Percentiles rank a stretch among this genome's conserved stretches.
Evolutionary conservation across 768 basidiomycete genomes (phyloP).

Genomic region (Calocybe indica): DNA sequence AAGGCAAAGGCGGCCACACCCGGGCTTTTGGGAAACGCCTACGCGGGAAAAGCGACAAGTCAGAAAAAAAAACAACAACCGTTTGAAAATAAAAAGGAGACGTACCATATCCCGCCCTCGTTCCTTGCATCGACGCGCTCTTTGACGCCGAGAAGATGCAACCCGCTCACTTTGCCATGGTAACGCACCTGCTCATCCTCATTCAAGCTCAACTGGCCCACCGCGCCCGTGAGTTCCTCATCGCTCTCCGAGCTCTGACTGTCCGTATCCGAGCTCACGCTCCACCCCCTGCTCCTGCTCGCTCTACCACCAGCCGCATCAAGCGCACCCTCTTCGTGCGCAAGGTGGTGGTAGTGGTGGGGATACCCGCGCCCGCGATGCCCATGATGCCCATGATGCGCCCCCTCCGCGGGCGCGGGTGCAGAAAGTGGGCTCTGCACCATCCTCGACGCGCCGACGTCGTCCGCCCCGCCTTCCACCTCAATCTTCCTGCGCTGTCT

Average conservation of each 20-base stretch:
- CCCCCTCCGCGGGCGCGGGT: too few relatives aligned
- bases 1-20: conserved; percentile 72
- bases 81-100: conserved; percentile 9
- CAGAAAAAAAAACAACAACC: conserved; percentile 2
- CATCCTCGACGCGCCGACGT: conserved; percentile 41
- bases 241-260: conserved; percentile 30
- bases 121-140: conserved; percentile 60
- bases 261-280: conserved; percentile 24
- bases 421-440: background rate
- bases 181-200: conserved; percentile 83
- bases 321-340: background rate
- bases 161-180: conserved; percentile 80
- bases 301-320: background rate
- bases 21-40: conserved; percentile 84
- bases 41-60: conserved; percentile 4
- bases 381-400: too few relatives aligned
- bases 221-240: conserved; percentile 53
- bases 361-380: too few relatives aligned
- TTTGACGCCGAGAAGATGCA: conserved; percentile 64
- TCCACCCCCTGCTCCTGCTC: conserved; percentile 12
- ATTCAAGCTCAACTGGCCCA: conserved; percentile 83
- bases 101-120: conserved; percentile 72
- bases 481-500: conserved; percentile 18
- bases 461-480: conserved; percentile 13
- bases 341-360: background rate